Evolutionary conservation across 164 flowering plant species (phyloP), one percentile per base, ranked within the genome.

Genomic region (Litsea cubeba): DNA sequence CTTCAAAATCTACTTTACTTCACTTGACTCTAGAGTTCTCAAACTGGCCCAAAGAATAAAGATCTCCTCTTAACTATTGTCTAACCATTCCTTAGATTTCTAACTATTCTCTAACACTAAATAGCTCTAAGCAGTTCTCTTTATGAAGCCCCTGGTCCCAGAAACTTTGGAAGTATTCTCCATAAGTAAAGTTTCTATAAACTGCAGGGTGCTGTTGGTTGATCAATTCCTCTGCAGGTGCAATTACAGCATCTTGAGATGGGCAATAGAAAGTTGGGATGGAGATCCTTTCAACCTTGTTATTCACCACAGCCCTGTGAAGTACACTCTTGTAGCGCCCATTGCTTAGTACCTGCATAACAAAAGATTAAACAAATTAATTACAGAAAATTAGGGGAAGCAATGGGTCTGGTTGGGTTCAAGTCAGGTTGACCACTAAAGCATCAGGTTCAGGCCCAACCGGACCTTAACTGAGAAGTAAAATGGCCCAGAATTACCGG

Each of bases 261-360:
- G 94, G 90, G 65, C 87, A 87, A 72, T 84, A 86, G 76, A 90
- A 88, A 0, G 92, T 84, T 1, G 90, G 88, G 12, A 90, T 76
- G 0, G 91, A 90, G 30, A 90, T 83, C 28, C 94, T 76, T 74
- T 86, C 91, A 72, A 68, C 74, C 28, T 72, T 30, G 65, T 74
- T 26, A 79, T 90, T 87, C 73, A 88, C 94, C 12, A 87, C 84
- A 0, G 89, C 94, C 70, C 94, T 71, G 71, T 90, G 91, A 2
- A 86, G 80, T 68, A 83, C 89, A 46, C 92, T 90, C 80, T 87
- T 87, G 84, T 87, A 90, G 22, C 75, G 69, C 40, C 81, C 91
- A 57, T 90, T 90, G 81, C 92, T 88, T n/a, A 88, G 49, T 0
- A 83, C 94, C 90, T 89, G 78, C 63, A 35, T 14, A 20, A 28